Base-by-base conservation (phyloP, 345 rosid species). In the Sonneratia caseolaris region DNA sequence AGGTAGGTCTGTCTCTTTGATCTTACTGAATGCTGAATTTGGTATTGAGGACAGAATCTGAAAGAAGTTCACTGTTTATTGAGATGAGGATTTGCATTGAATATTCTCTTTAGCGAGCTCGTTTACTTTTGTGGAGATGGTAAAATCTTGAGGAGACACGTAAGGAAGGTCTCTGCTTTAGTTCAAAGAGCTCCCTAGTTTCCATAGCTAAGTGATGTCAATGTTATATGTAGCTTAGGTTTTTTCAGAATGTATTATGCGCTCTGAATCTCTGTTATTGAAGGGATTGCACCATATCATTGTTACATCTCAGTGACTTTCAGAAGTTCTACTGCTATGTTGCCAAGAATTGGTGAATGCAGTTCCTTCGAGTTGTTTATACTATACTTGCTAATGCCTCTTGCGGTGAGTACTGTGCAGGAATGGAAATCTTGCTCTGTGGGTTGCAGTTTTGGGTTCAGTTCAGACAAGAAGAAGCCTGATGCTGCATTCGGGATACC, bases 401-500 rank as follows among this genome's bases (percentile, higher is more conserved):
- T 10, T 42, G 1, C 9, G 21, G 51, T 35, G 37, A 24, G 56
- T 66, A 24, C 68, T 27, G 22, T 67, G 57, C 51, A 95, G 99
- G 99, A 84, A 70, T 82, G 82, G 89, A 70, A 74, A 74, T 76
- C 81, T 37, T 95, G 99, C 74, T 49, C 81, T 73, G 89, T 92
- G 24, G 88, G 88, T 8, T 95, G 99, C 76, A 83, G 66, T 56
- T 92, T 95, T 84, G 92, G 83, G 77, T 79, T 24, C 51, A 57
- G 71, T 49, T 49, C 84, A 49, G 61, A 74, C 2, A 42, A 42
- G 74, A 77, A 43, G 76, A 77, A 66, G 56, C 81, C 88, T 14
- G 99, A 95, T 89, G 99, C 94, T 68, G 82, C 76, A 21, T 84
- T 95, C 75, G 93, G 93, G 64, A 64, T 72, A 36, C 73, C 83